Percentiles rank a stretch among this genome's conserved stretches.
These are phyloP conservation scores for Larix kaempferi DNA, from an alignment of 75 land plant genomes.

Conservation along the genomic window DNA sequence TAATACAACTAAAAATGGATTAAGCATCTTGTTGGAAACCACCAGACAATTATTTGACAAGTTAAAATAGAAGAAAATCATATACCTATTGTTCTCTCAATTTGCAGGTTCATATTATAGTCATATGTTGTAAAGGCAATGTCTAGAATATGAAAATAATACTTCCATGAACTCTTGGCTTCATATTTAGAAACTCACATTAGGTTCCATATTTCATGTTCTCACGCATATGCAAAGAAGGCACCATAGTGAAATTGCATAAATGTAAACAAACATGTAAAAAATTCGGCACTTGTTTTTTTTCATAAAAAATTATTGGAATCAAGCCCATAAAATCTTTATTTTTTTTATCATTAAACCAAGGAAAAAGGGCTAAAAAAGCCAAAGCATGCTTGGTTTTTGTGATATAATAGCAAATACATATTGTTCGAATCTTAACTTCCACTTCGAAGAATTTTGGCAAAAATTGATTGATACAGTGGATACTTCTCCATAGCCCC, in stretches of 20 bases:
- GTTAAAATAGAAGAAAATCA: too few relatives aligned
- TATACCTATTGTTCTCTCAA: too few relatives aligned
- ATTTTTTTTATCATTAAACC: background rate
- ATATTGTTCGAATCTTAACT: constrained; percentile 27
- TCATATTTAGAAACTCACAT: constrained; percentile 50
- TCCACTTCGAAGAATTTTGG: constrained; percentile 20
- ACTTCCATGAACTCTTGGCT: constrained; percentile 38
- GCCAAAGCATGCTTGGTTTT: background rate
- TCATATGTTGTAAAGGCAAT: too few relatives aligned
- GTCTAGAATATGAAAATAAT: constrained; percentile 38
- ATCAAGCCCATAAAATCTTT: background rate
- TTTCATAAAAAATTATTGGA: background rate
- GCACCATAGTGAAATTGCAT: constrained; percentile 50
- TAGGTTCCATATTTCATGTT: constrained; percentile 44
- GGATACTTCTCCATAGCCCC: constrained; percentile 24
- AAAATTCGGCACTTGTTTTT: background rate
- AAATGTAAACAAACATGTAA: background rate
- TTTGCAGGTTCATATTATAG: too few relatives aligned
- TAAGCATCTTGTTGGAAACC: too few relatives aligned
- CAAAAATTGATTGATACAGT: constrained; percentile 23
- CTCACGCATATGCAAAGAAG: constrained; percentile 43
- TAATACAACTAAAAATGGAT: too few relatives aligned
- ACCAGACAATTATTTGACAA: too few relatives aligned
- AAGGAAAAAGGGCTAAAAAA: background rate
- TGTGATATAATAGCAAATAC: background rate